Conservation (phyloP, 2,329 filamentous ascomycete genomes). For the Stagonosporopsis tanaceti region DNA sequence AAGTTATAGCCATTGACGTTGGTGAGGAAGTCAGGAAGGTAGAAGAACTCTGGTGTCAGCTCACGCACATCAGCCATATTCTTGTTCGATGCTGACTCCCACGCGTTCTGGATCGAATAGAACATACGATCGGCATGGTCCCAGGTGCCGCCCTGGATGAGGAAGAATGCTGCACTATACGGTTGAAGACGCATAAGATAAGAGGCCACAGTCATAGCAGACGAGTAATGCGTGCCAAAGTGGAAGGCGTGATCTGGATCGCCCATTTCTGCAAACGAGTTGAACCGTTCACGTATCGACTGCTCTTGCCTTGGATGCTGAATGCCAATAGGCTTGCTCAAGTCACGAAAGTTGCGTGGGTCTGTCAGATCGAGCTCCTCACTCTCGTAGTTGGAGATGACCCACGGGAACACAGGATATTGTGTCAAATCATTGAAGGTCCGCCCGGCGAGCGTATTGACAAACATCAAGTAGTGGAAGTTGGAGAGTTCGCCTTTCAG, state of each 20-base stretch:
- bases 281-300: slow-evolving; percentile 84
- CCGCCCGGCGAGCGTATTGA: slow-evolving; percentile 95
- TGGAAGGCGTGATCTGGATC: slow-evolving; percentile 84
- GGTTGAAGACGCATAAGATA: slow-evolving; percentile 95
- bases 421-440: slow-evolving; percentile 99
- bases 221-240: slow-evolving; percentile 98
- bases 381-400: slow-evolving; percentile 93
- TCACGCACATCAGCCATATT: slow-evolving; percentile 96
- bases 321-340: slow-evolving; percentile 96
- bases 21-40: slow-evolving; percentile 90
- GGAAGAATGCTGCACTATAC: slow-evolving; percentile 93
- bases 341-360: slow-evolving; percentile 84
- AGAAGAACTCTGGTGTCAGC: slow-evolving; percentile 96
- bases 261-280: slow-evolving; percentile 88
- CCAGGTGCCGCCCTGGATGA: slow-evolving; percentile 94
- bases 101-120: slow-evolving; percentile 89
- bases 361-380: slow-evolving; percentile 88
- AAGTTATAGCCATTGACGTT: slow-evolving; percentile 97
- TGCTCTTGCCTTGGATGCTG: slow-evolving; percentile 79
- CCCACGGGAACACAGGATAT: slow-evolving; percentile 98
- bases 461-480: slow-evolving; percentile 97
- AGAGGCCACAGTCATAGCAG: slow-evolving; percentile 97
- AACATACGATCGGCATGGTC: slow-evolving; percentile 96
- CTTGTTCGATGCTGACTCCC: slow-evolving; percentile 86
- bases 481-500: slow-evolving; percentile 95